These are phyloP conservation scores for Xylariaceae sp. DNA, from an alignment of 2,329 filamentous ascomycete genomes.

Conservation along the genomic window DNA sequence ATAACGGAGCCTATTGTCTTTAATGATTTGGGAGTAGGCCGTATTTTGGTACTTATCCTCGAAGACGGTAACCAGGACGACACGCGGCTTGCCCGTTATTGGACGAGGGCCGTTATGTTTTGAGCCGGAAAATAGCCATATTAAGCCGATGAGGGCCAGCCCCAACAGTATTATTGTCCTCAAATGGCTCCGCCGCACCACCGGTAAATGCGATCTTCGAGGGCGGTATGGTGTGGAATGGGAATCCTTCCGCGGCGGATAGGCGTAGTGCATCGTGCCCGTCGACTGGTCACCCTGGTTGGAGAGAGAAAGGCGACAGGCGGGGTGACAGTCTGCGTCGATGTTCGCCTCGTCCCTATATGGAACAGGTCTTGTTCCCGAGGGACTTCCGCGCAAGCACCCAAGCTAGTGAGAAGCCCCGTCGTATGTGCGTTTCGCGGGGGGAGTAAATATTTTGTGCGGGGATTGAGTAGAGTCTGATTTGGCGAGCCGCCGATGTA, in stretches of 20 bases:
- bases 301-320: constrained; percentile 1
- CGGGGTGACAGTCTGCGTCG: constrained; percentile 1
- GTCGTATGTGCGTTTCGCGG: not conserved
- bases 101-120: constrained; percentile 34
- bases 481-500: constrained; percentile 4
- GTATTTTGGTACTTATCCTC: constrained; percentile 62
- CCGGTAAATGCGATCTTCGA: constrained; percentile 52
- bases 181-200: constrained; percentile 58
- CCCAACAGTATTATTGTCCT: constrained; percentile 54
- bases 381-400: constrained; percentile 2
- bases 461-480: not conserved
- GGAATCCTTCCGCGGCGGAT: constrained; percentile 80
- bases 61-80: constrained; percentile 81
- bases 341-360: not conserved
- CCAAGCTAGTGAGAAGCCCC: constrained; percentile 1
- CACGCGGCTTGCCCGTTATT: constrained; percentile 52
- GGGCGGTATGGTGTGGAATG: constrained; percentile 67
- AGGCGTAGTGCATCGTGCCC: constrained; percentile 76
- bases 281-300: constrained; percentile 3
- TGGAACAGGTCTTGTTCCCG: constrained; percentile 3
- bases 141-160: constrained; percentile 51
- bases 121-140: constrained; percentile 55
- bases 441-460: constrained; percentile 1
- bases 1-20: constrained; percentile 79
- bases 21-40: constrained; percentile 67